Base-by-base conservation (phyloP, 2,329 filamentous ascomycete genomes). In the Cadophora malorum region DNA sequence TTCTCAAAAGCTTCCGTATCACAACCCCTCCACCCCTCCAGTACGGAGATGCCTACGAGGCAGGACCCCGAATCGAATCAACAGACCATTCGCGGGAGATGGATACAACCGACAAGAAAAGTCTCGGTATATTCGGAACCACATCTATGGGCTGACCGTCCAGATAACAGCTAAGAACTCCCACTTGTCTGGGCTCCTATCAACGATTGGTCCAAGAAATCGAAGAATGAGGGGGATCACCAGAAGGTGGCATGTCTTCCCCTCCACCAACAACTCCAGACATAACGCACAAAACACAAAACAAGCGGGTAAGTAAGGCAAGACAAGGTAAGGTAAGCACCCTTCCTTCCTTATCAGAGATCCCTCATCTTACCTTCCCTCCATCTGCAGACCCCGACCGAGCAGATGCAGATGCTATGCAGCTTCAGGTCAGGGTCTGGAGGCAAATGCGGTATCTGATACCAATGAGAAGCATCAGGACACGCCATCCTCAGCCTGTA, bases 61-160 rank as follows among this genome's bases (percentile, higher is more conserved):
- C 53, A 55, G 14, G 25, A 31, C 25, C 4, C 9, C 25, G 16
- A 25, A 33, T n/a, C 52, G 19, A 21, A 38, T 35, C 52, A 55
- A 55, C 28, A 55, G 28, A 31, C 25, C 25, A n/a, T 31, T 8
- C 7, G 21, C 45, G 45, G 45, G 12, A 19, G 41, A 3, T 14
- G 19, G 41, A 21, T 14, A 52, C 35, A 2, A 38, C 16, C 1
- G 41, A 45, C 41, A 45, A 38, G 41, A 16, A 45, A 5, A 6
- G 28, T 8, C 21, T 56, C 53, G 53, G 53, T 56, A 56, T 56
- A 56, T 56, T 56, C 53, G 53, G 53, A 56, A n/a, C 53, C 45
- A n/a, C 10, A 49, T 49, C 45, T 49, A 19, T 49, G 45, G 45
- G 41, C 41, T 45, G 41, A 45, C 41, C 6, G 28, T 45, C 12